These are phyloP conservation scores for Gilbertella persicaria DNA, from an alignment of 371 early-diverging fungal species.

Conservation along the genomic window DNA sequence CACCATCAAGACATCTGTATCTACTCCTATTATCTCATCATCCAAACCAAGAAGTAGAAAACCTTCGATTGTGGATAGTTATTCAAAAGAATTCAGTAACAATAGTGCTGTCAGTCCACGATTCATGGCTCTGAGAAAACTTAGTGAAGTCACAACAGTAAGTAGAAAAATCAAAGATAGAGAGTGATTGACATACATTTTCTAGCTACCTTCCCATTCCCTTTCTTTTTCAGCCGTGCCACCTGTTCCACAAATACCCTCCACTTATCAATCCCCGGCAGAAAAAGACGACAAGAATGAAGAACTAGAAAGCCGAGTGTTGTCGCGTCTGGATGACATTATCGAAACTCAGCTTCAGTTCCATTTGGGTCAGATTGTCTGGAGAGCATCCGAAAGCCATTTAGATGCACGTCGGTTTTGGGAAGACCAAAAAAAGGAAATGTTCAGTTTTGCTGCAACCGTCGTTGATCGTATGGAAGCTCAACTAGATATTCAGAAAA, in stretches of 20 bases:
- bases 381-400: slow-evolving; percentile 38
- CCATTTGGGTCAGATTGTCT: slow-evolving; percentile 34
- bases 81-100: slow-evolving; percentile 15
- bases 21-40: slow-evolving; percentile 4
- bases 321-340: slow-evolving; percentile 26
- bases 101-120: slow-evolving; percentile 48
- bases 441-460: slow-evolving; percentile 27
- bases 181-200: neutral
- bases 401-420: slow-evolving; percentile 30
- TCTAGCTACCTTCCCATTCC: slow-evolving; percentile 20
- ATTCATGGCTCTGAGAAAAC: slow-evolving; percentile 46
- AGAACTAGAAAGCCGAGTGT: neutral
- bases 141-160: slow-evolving; percentile 38
- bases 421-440: slow-evolving; percentile 45
- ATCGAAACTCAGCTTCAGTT: slow-evolving; percentile 32
- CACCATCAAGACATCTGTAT: slow-evolving; percentile 8
- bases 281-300: neutral
- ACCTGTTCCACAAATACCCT: slow-evolving; percentile 22
- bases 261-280: neutral
- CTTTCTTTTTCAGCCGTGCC: slow-evolving; percentile 15
- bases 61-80: slow-evolving; percentile 9
- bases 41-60: slow-evolving; percentile 3
- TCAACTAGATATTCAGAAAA: slow-evolving; percentile 9
- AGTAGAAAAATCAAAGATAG: slow-evolving; percentile 3
- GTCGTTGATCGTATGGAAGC: slow-evolving; percentile 23